Base-by-base conservation (phyloP, 2,329 filamentous ascomycete genomes). In the Fusarium marasasianum region DNA sequence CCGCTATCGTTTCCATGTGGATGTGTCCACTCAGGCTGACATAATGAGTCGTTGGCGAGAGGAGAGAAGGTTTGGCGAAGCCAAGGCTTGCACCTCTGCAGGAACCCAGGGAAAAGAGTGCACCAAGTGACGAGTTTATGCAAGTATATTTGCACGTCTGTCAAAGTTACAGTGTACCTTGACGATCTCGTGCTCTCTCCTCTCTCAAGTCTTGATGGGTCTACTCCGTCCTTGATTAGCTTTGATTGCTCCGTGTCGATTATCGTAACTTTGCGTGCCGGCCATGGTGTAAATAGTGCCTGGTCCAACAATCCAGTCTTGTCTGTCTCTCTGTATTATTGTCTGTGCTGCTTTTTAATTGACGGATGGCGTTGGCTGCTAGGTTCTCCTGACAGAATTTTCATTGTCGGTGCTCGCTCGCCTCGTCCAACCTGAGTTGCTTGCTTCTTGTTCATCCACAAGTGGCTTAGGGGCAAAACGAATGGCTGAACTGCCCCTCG, bases 311-410 rank as follows among this genome's bases (percentile, higher is more conserved):
- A 22, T 44, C 15, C n/a, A 37, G 41, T 50, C 20, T 18, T 24
- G 22, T 37, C 66, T 71, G 63, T 68, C 44, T 33, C 29, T 37
- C 55, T 59, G 33, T 26, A 47, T 47, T 31, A 33, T 47, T 43
- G 63, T 59, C 66, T 71, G 63, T 68, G 70, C 76, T 77, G 74
- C 67, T 73, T 76, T 73, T 76, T 76, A 73, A 75, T 59, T 71
- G 69, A 73, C 47, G 24, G 69, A 64, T 48, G 68, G 56, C 58
- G 61, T 71, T 73, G 66, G 66, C 48, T 54, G 33, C 66, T 71
- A 69, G 78, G 78, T 79, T 80, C 77, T 78, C 78, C 78, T 79
- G 78, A 78, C 77, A 79, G 78, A 80, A 71, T 80, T 80, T 80
- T 80, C 78, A 77, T 71, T 70, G 73, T 76, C 69, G 50, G 64